These are phyloP conservation scores for Aureobasidium zeae DNA, from an alignment of 2,329 filamentous ascomycete species.

Conservation along the genomic window DNA sequence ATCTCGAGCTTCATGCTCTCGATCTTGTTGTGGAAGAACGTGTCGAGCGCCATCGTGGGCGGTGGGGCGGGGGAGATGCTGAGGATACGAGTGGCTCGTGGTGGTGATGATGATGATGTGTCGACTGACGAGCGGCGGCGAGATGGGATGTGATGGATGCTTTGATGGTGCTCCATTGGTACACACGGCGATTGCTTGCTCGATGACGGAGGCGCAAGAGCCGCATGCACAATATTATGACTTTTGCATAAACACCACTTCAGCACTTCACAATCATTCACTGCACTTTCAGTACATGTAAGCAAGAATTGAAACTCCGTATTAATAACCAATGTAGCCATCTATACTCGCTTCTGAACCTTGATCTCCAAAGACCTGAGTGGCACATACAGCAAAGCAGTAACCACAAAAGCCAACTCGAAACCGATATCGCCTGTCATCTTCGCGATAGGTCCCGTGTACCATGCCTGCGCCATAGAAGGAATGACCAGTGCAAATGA, in stretches of 20 bases:
- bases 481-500: conserved; percentile 22
- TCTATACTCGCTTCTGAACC: conserved; percentile 19
- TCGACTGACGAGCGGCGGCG: conserved; percentile 6
- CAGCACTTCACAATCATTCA: not conserved
- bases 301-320: too few species aligned
- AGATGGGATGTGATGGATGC: conserved; percentile 7
- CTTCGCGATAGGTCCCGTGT: conserved; percentile 24
- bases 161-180: conserved; percentile 4
- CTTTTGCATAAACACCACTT: not conserved
- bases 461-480: conserved; percentile 25
- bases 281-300: not conserved
- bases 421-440: conserved; percentile 57
- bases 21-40: conserved; percentile 99
- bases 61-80: not conserved
- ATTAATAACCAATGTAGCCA: not conserved
- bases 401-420: conserved; percentile 50
- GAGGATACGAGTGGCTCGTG: too few species aligned
- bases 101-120: not conserved
- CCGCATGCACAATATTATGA: not conserved
- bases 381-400: conserved; percentile 37
- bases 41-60: conserved; percentile 88
- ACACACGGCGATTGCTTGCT: conserved; percentile 6
- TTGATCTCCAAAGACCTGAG: conserved; percentile 33
- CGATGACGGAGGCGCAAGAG: conserved; percentile 6
- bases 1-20: conserved; percentile 99